Conservation (phyloP, 1,284 basidiomycete species). For the Ustilago nuda region DNA sequence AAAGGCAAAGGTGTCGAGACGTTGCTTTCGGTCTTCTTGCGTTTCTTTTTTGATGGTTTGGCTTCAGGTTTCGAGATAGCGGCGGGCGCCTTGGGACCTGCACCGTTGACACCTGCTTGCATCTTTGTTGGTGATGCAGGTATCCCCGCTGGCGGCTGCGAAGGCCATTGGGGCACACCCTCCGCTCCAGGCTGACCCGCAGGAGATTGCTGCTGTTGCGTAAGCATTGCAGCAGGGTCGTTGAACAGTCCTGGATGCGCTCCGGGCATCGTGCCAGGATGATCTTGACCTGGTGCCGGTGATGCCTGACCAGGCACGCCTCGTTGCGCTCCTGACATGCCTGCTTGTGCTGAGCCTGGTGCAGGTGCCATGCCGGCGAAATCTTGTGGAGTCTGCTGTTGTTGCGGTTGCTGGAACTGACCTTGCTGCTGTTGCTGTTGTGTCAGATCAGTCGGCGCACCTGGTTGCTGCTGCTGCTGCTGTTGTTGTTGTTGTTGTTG, state of each 20-base stretch:
- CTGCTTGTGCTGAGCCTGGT: slow-evolving; percentile 11
- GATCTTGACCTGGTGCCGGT: slow-evolving; percentile 27
- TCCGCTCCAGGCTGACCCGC: slow-evolving; percentile 24
- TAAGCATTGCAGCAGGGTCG: slow-evolving; percentile 27
- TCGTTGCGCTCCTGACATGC: slow-evolving; percentile 17
- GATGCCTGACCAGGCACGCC: slow-evolving; percentile 27
- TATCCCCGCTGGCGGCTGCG: slow-evolving; percentile 31
- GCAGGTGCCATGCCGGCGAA: slow-evolving; percentile 32
- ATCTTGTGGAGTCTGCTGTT: slow-evolving; percentile 13
- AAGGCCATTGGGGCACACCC: slow-evolving; percentile 39
- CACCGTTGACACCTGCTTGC: slow-evolving; percentile 17
- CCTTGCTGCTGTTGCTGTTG: slow-evolving; percentile 14
- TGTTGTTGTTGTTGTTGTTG: slow-evolving; percentile 24
- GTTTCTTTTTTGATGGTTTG: slow-evolving; percentile 45
- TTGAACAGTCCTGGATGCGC: slow-evolving; percentile 24
- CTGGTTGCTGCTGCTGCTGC: slow-evolving; percentile 18
- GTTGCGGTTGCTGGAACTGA: slow-evolving; percentile 16
- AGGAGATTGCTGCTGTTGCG: slow-evolving; percentile 25
- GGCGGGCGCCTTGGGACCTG: slow-evolving; percentile 26
- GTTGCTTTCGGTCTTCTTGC: slow-evolving; percentile 42
- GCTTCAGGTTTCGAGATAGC: slow-evolving; percentile 30
- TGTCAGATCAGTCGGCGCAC: slow-evolving; percentile 11
- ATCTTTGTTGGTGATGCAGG: slow-evolving; percentile 36
- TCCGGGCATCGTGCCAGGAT: slow-evolving; percentile 33
- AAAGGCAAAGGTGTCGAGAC: slow-evolving; percentile 23